Conservation (phyloP, 1,284 basidiomycete species). For the Ceratobasidium papillatum region DNA sequence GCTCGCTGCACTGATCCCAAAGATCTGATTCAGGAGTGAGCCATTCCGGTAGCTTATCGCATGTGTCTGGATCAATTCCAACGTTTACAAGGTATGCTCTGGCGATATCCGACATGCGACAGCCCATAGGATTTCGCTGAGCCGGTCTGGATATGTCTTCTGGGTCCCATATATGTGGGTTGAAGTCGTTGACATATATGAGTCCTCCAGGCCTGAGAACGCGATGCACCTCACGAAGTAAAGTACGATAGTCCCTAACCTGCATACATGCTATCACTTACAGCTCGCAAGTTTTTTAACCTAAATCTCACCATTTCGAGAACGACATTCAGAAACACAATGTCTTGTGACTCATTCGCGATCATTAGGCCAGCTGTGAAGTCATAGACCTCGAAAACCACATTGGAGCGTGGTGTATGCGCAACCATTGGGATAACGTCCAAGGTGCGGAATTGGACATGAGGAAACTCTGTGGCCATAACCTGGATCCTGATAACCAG, state of each 20-base stretch:
- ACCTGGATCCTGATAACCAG: not conserved
- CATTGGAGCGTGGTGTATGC: not conserved
- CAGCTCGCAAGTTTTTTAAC: not conserved
- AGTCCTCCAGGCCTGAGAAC: constrained; percentile 6
- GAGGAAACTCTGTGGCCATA: constrained; percentile 10
- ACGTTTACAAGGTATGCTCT: not conserved
- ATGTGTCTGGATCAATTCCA: not conserved
- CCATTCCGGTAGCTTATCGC: not conserved
- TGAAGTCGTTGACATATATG: not conserved
- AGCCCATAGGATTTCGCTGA: not conserved
- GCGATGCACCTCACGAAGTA: not conserved
- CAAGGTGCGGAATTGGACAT: not conserved
- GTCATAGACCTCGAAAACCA: constrained; percentile 16
- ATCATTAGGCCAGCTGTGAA: not conserved
- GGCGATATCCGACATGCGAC: not conserved
- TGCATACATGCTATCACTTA: not conserved
- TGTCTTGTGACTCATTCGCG: not conserved
- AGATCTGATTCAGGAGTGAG: not conserved
- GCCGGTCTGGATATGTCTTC: not conserved
- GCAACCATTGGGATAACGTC: not conserved
- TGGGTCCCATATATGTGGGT: not conserved
- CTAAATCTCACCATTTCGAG: not conserved
- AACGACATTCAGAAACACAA: not conserved
- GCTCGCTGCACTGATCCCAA: not conserved
- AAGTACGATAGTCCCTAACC: not conserved